phyloP scores from a whole-genome alignment of 1,284 basidiomycete species.

The Taiwanofungus camphoratus region DNA sequence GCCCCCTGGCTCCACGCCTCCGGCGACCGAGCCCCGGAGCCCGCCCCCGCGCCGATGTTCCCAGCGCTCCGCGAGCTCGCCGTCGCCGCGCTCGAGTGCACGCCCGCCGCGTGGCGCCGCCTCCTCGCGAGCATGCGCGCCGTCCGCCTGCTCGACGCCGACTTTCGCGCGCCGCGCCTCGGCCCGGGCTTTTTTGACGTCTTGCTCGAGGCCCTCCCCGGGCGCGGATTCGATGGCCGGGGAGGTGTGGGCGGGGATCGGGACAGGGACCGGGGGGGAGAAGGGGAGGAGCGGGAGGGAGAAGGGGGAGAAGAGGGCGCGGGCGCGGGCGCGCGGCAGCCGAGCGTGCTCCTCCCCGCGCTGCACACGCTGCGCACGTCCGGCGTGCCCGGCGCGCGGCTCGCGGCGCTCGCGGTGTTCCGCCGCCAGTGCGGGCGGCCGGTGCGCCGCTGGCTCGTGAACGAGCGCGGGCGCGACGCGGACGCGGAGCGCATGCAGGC shows the following conservation, averaged over 20 bases:
- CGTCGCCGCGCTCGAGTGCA: slow-evolving; percentile 43
- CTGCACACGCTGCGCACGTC: slow-evolving; percentile 20
- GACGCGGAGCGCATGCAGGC: slow-evolving; percentile 16
- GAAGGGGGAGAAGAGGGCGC: slow-evolving; percentile 9
- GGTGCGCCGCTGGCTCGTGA: slow-evolving; percentile 20
- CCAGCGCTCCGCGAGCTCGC: slow-evolving; percentile 36
- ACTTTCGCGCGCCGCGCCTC: slow-evolving; percentile 39
- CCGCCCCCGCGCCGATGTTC: slow-evolving; percentile 20
- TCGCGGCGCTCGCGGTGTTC: slow-evolving; percentile 17
- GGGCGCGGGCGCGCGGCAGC: neutral
- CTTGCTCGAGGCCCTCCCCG: slow-evolving; percentile 19
- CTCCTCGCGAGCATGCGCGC: slow-evolving; percentile 32
- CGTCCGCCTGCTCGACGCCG: slow-evolving; percentile 39
- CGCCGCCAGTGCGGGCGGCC: slow-evolving; percentile 15
- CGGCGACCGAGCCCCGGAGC: neutral
- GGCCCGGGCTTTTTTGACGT: slow-evolving; percentile 33
- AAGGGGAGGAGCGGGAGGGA: slow-evolving; percentile 3
- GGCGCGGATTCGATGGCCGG: neutral
- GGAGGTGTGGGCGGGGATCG: neutral
- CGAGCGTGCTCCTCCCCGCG: slow-evolving; percentile 20
- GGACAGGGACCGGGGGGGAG: neutral
- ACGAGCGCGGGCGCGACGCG: slow-evolving; percentile 19
- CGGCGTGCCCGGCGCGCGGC: slow-evolving; percentile 16
- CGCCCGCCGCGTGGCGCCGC: slow-evolving; percentile 29
- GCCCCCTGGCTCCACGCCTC: neutral